Base-by-base conservation (phyloP, 345 rosid species). In the Aethionema arabicum region DNA sequence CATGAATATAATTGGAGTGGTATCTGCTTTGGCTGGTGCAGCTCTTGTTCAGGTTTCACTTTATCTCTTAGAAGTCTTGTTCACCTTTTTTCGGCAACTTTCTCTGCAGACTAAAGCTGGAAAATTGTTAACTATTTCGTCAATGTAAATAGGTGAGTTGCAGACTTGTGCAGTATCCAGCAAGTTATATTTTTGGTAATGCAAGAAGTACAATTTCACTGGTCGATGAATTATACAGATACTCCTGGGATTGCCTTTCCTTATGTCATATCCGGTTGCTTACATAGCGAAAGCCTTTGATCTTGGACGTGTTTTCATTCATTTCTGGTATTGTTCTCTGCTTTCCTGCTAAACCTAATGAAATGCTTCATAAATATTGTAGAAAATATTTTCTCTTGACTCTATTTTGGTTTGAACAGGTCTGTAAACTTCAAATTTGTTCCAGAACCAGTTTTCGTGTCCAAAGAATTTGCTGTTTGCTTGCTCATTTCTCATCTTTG, bases 401-500 rank as follows among this genome's bases (percentile, higher is more conserved):
- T 55, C 68, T 39, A 29, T 9, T 44, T 35, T 35, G 69, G 37
- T 81, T 52, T 63, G 67, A 59, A 63, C 81, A 92, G 99, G 99
- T 93, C 99, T 74, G 97, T 93, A 41, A 93, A 93, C 85, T 87
- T 93, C 90, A 93, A 90, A 72, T 93, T 93, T 49, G 71, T 90
- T 67, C 90, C 95, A 44, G 95, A 93, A 75, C 83, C 80, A 63
- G 55, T 85, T 68, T 93, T 93, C 77, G 78, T 93, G 57, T 90
- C 97, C 21, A 93, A 84, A 81, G 82, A 75, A 76, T 90, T 93
- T 83, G 93, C 97, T 32, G 14, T 83, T 63, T 72, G 84, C 65
- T 84, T 93, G 83, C 83, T 93, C 70, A 43, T 80, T 52, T 73
- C 72, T 58, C 96, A 93, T 79, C 90, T 93, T 55, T 76, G 53